phyloP scores from a whole-genome alignment of 2,329 filamentous ascomycete species.

The Tolypocladium album region DNA sequence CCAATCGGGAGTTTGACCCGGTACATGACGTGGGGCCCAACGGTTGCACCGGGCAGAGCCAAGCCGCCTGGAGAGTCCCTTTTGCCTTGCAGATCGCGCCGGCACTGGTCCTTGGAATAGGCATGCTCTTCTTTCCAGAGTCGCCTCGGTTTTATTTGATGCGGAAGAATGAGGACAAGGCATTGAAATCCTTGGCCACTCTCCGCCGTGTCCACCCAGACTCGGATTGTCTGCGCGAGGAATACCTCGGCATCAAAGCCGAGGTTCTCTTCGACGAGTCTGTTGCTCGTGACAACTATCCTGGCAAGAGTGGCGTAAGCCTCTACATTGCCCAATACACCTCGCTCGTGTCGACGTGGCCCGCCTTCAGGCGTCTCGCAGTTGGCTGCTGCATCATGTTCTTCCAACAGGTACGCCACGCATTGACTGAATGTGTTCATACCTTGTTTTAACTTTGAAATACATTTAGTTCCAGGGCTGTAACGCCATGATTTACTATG shows the following conservation, averaged over 20 bases:
- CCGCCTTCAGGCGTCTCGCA: conserved; percentile 29
- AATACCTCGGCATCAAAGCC: conserved; percentile 25
- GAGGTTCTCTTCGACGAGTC: conserved; percentile 25
- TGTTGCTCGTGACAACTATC: conserved; percentile 14
- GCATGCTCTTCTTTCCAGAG: conserved; percentile 41
- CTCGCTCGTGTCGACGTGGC: conserved; percentile 17
- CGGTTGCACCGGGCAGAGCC: conserved; percentile 32
- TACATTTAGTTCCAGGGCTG: conserved; percentile 31
- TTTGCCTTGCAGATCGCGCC: conserved; percentile 42
- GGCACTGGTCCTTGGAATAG: conserved; percentile 40
- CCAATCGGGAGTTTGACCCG: conserved; percentile 29
- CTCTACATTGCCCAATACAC: conserved; percentile 20
- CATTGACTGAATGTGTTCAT: background rate
- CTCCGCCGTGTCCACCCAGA: conserved; percentile 21
- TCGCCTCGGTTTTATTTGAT: conserved; percentile 24
- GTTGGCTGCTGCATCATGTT: conserved; percentile 46
- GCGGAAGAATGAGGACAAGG: conserved; percentile 17
- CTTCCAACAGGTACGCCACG: conserved; percentile 42
- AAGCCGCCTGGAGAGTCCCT: conserved; percentile 34
- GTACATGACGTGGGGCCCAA: conserved; percentile 25
- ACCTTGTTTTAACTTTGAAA: background rate
- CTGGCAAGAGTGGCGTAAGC: conserved; percentile 16
- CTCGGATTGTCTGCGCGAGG: conserved; percentile 15
- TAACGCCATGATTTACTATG: conserved; percentile 38
- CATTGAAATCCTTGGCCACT: conserved; percentile 17